Evolutionary conservation across 306 rosid genomes (phyloP).

Genomic region (Dicorynia guianensis): DNA sequence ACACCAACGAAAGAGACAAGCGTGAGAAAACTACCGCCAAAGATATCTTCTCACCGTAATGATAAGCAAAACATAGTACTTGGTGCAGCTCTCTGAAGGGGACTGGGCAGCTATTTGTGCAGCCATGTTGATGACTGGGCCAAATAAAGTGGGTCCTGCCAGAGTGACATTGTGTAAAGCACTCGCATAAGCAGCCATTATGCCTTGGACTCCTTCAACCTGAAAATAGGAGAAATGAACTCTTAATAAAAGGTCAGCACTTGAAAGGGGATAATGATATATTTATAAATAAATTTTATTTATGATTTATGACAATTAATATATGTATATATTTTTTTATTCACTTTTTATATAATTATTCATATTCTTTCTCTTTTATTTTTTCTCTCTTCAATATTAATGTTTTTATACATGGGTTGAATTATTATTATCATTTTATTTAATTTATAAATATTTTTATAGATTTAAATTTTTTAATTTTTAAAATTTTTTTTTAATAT

Average conservation of each 20-base stretch:
- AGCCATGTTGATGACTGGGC: slow-evolving; percentile 76
- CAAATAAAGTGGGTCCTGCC: slow-evolving; percentile 89
- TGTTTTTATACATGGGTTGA: no score
- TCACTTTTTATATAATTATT: no score
- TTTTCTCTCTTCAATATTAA: no score
- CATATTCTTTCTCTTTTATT: no score
- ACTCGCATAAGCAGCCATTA: slow-evolving; percentile 75
- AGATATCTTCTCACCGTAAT: slow-evolving; percentile 63
- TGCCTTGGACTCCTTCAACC: slow-evolving; percentile 90
- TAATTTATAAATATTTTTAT: no score
- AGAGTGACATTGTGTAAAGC: slow-evolving; percentile 64
- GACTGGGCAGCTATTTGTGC: slow-evolving; percentile 73
- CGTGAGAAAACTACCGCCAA: background rate
- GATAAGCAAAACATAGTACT: slow-evolving; percentile 76
- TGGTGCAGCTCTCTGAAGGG: slow-evolving; percentile 45
- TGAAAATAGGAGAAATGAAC: slow-evolving; percentile 25
- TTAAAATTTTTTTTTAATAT: no score
- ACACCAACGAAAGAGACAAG: background rate
- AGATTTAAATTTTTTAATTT: no score
- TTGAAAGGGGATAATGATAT: no score
- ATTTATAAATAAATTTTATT: no score
- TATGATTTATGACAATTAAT: no score
- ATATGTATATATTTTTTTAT: no score
- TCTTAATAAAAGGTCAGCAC: background rate
- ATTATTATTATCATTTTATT: no score